These are phyloP conservation scores for Corynascus novoguineensis DNA, from an alignment of 495 filamentous ascomycete genomes.

Conservation along the genomic window DNA sequence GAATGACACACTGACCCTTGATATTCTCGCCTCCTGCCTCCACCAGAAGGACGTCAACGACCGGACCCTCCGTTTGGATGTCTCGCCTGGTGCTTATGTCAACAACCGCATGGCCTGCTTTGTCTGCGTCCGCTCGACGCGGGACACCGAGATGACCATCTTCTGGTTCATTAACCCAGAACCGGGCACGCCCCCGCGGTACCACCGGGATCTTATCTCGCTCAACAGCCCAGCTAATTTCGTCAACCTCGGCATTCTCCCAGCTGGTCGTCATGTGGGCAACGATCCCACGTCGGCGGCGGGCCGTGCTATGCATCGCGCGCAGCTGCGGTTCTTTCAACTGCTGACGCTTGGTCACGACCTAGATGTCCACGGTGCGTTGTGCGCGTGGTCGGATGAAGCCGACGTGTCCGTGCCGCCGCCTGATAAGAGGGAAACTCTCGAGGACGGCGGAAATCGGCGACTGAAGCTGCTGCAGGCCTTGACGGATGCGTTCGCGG, in stretches of 20 bases:
- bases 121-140: conserved; percentile 24
- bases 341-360: conserved; percentile 26
- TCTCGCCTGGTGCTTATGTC: conserved; percentile 24
- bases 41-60: conserved; percentile 43
- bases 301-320: conserved; percentile 7
- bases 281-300: not conserved
- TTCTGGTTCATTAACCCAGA: conserved; percentile 29
- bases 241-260: conserved; percentile 21
- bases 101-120: conserved; percentile 22
- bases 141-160: conserved; percentile 18
- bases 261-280: conserved; percentile 14
- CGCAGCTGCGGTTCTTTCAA: conserved; percentile 28
- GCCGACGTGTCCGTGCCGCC: conserved; percentile 1
- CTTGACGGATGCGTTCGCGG: conserved; percentile 21
- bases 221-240: conserved; percentile 15
- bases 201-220: conserved; percentile 21
- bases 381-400: conserved; percentile 28
- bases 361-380: conserved; percentile 22
- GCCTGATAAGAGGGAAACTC: conserved; percentile 5
- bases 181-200: conserved; percentile 15
- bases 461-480: conserved; percentile 4
- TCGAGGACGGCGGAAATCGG: not conserved
- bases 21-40: conserved; percentile 34
- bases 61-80: conserved; percentile 31
- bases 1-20: conserved; percentile 17